Evolutionary conservation across 176 grass and related monocot genomes (phyloP).

Genomic region (Pharus latifolius): DNA sequence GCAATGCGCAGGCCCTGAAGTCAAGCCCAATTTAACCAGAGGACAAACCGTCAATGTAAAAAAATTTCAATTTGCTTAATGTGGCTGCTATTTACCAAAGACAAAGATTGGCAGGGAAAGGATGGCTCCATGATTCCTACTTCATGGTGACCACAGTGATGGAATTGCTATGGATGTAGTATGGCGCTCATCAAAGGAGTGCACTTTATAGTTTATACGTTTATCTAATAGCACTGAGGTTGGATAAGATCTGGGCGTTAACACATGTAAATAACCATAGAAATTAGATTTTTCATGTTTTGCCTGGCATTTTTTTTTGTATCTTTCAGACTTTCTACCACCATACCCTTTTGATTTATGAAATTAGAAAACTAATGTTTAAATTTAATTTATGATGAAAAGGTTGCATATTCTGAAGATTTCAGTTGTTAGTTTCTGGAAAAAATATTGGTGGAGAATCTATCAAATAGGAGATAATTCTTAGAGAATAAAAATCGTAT

Average conservation of each 20-base stretch:
- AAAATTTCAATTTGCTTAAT: conserved; percentile 11
- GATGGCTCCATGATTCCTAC: conserved; percentile 11
- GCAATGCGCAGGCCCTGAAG: conserved; percentile 48
- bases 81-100: conserved; percentile 1
- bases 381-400: neutral
- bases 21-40: conserved; percentile 67
- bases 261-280: conserved; percentile 37
- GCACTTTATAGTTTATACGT: neutral
- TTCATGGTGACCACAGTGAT: conserved; percentile 7
- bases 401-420: neutral
- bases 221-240: neutral
- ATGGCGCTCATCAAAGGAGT: conserved; percentile 3
- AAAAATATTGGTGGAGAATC: no score
- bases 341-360: conserved; percentile 1
- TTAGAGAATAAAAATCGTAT: no score
- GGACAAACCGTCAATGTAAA: neutral
- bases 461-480: no score
- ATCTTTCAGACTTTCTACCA: neutral
- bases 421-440: neutral
- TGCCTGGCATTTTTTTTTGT: neutral
- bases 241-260: conserved; percentile 1
- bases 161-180: conserved; percentile 3
- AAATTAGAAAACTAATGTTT: neutral
- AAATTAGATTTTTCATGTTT: conserved; percentile 11
- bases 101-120: neutral